Conservation (phyloP, 805 yeast species). For the Priceomyces carsonii region DNA sequence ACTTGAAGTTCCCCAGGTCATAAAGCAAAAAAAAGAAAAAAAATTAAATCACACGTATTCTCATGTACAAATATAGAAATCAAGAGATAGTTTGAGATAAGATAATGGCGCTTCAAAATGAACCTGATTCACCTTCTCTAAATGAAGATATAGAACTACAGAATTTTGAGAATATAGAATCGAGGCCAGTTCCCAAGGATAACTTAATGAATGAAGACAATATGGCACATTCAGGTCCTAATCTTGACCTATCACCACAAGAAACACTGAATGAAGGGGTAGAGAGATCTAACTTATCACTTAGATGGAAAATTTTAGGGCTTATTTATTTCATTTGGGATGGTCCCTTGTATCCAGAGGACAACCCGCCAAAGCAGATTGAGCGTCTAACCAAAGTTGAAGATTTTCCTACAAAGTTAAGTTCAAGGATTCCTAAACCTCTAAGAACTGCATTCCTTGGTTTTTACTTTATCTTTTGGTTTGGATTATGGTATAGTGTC, state of each 20-base stretch:
- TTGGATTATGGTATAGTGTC: conserved; percentile 33
- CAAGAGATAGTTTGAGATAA: neutral
- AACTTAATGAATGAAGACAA: too few species aligned
- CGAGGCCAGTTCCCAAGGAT: neutral
- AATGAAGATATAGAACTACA: neutral
- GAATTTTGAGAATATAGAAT: neutral
- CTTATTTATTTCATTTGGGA: too few species aligned
- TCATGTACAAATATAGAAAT: neutral
- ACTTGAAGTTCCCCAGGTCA: too few species aligned
- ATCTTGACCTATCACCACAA: neutral
- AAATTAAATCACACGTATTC: too few species aligned
- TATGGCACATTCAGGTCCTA: too few species aligned
- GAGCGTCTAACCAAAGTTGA: conserved; percentile 27
- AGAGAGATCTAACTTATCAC: too few species aligned
- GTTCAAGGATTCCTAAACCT: conserved; percentile 21
- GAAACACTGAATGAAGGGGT: neutral
- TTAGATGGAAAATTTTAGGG: too few species aligned
- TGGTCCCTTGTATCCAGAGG: conserved; percentile 55
- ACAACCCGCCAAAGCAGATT: conserved; percentile 46
- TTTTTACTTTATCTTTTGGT: conserved; percentile 50
- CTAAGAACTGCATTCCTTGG: conserved; percentile 29
- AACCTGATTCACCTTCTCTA: neutral
- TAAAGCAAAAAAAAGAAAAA: too few species aligned
- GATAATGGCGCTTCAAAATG: neutral
- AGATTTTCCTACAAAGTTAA: conserved; percentile 42